Evolutionary conservation across 345 rosid species (phyloP), one percentile per base, ranked within the genome.

Genomic region (Dipteronia dyeriana): DNA sequence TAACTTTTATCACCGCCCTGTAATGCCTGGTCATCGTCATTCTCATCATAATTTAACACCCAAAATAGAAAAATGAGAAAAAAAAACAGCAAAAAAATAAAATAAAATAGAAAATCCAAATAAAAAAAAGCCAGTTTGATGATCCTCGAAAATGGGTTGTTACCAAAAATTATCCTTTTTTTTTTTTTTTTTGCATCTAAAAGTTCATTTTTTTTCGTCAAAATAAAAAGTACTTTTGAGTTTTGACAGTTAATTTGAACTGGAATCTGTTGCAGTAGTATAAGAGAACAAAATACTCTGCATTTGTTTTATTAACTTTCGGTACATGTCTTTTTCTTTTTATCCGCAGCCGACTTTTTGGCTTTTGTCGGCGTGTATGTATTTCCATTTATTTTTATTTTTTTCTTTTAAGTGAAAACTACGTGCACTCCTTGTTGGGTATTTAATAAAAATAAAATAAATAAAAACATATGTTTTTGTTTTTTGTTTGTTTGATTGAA

Each of bases 341-440:
- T 57, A 68, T 68, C 78, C 74, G 74, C 85, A 81, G 86, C 93
- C 86, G 84, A 85, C 91, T 78, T 86, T 82, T 68, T 71, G 82
- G 78, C 75, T 34, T 54, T 66, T 72, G 90, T 85, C 85, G 87
- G 88, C 85, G 57, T 70, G 79, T 79, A 53, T 20, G 43, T 41
- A 41, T 31, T 19, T 80, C 76, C 66, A 76, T 71, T 23, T 67
- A 11, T 3, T 31, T 31, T 3, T 31, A 2, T 5, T 5, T 59
- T 54, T 70, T n/a, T 57, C 41, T 64, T 14, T 25, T 26, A 62
- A 45, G 68, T 73, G 85, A 80, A 80, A 77, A 61, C 87, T 77
- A 85, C 85, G 88, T 89, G 90, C 83, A 76, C 70, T 73, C 78
- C 78, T 60, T 71, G 74, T 74, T 75, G 57, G n/a, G 38, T 39